phyloP scores from a whole-genome alignment of 1,284 basidiomycete genomes.

The Bjerkandera adusta region DNA sequence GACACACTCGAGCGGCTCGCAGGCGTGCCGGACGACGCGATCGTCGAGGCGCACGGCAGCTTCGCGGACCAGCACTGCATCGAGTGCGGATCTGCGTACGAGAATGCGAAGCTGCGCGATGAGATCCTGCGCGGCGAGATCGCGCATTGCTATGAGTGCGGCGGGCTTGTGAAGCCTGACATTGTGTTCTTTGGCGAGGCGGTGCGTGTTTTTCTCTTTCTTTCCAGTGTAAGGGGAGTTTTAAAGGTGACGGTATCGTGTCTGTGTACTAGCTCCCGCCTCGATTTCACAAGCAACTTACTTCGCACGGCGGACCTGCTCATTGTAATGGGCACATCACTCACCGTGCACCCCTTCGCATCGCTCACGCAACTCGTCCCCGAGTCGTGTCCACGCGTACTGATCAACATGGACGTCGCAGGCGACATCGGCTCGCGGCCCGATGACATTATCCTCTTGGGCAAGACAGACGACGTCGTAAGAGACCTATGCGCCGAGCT shows the following conservation, averaged over 20 bases:
- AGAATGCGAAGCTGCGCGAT: slow-evolving; percentile 66
- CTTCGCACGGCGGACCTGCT: slow-evolving; percentile 77
- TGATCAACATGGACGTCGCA: slow-evolving; percentile 69
- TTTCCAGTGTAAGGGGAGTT: too few relatives aligned
- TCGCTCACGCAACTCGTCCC: slow-evolving; percentile 53
- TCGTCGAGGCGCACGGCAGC: slow-evolving; percentile 95
- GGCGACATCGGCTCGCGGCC: slow-evolving; percentile 53
- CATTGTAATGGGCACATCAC: slow-evolving; percentile 90
- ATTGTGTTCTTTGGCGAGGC: slow-evolving; percentile 95
- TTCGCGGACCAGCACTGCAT: slow-evolving; percentile 85
- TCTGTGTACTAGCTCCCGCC: slow-evolving; percentile 68
- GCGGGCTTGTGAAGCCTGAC: slow-evolving; percentile 84
- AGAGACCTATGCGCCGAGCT: slow-evolving; percentile 55
- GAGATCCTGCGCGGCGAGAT: slow-evolving; percentile 58
- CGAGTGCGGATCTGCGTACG: slow-evolving; percentile 58
- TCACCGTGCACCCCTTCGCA: slow-evolving; percentile 79
- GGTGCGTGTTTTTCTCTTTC: slow-evolving; percentile 37
- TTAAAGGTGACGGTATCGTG: neutral
- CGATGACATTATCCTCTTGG: slow-evolving; percentile 62
- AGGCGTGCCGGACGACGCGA: slow-evolving; percentile 69
- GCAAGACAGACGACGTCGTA: slow-evolving; percentile 68
- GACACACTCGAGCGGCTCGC: slow-evolving; percentile 91
- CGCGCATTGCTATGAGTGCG: slow-evolving; percentile 64
- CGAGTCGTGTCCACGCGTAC: slow-evolving; percentile 56
- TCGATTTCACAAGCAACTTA: slow-evolving; percentile 44